A percentile compares a stretch with the other conserved stretches of the same genome.
These are phyloP conservation scores for Wickerhamomyces ciferrii DNA, from an alignment of 805 yeast species.

Conservation along the genomic window DNA sequence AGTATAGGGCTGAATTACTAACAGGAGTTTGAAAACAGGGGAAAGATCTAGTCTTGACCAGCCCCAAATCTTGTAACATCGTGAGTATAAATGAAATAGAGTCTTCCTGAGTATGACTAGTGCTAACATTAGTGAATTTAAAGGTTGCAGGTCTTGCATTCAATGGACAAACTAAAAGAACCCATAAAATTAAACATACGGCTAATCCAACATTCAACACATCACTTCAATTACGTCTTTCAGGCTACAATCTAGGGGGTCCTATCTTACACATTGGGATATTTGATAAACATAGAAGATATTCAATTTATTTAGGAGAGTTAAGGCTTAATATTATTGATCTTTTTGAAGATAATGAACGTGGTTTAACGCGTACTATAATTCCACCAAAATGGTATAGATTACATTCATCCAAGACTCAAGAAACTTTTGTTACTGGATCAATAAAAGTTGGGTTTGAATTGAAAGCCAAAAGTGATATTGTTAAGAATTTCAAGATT, in stretches of 20 bases:
- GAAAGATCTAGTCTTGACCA: slow-evolving; percentile 16
- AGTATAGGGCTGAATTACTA: neutral
- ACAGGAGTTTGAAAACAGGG: slow-evolving; percentile 6
- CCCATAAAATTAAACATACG: slow-evolving; percentile 15
- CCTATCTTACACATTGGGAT: slow-evolving; percentile 18
- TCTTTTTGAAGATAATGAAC: slow-evolving; percentile 8
- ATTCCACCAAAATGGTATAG: slow-evolving; percentile 37
- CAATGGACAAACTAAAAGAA: slow-evolving; percentile 15
- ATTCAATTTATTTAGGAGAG: slow-evolving; percentile 22
- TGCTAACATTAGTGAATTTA: neutral
- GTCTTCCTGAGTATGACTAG: neutral
- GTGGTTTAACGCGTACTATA: slow-evolving; percentile 5
- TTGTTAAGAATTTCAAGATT: slow-evolving; percentile 12
- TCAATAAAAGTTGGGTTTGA: slow-evolving; percentile 39
- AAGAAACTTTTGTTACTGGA: slow-evolving; percentile 43
- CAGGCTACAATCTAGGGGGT: slow-evolving; percentile 4
- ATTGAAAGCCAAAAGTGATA: slow-evolving; percentile 20
- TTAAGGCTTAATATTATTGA: slow-evolving; percentile 18
- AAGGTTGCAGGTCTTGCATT: slow-evolving; percentile 21
- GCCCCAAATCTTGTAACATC: slow-evolving; percentile 8
- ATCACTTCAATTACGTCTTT: slow-evolving; percentile 10
- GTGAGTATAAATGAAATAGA: slow-evolving; percentile 1
- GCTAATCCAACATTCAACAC: slow-evolving; percentile 20
- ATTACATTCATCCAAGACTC: slow-evolving; percentile 32
- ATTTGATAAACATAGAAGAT: slow-evolving; percentile 21